Evolutionary conservation across 139 green algal species (phyloP), one percentile per base, ranked within the genome.

Genomic region (Haematococcus lacustris): DNA sequence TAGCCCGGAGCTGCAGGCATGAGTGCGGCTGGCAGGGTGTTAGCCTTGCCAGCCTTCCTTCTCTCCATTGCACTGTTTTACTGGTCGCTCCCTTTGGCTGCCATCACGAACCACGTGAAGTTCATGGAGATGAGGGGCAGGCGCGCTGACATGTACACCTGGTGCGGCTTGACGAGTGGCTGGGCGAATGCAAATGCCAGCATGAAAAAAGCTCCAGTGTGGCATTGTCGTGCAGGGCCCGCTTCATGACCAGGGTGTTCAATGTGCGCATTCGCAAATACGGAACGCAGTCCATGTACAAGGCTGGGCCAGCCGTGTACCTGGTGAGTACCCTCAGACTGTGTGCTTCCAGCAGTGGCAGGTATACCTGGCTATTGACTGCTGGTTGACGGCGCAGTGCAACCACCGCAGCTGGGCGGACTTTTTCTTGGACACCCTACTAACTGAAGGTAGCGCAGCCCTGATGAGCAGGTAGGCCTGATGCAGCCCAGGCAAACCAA

Each of bases 321-420:
- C 71, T 95, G 76, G 82, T 93, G 71, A 38, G 80, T 69, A 43
- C 38, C 43, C 28, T 23, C 26, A 1, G 32, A 66, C n/a, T 47
- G n/a, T 23, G 3, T 51, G 28, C 26, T 3, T 3, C 3, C 41
- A n/a, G 23, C 38, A 13, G 9, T 47, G 9, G 38, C 38, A n/a
- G 1, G 38, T 30, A 51, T 34, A 39, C n/a, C 43, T 7, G 34
- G 39, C 51, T 33, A 51, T 71, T 61, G 38, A 2, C 50, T 0
- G 13, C 30, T 38, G 32, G 3, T 32, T 60, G 30, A 23, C 38
- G 23, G 7, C 74, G 78, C 88, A 96, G 82, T 84, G 82, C 80
- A 97, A 97, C 71, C 92, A 97, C 75, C 84, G 92, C 32, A 90
- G 79, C 53, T 97, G 93, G 92, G 87, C 85, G 1, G 92, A 97